These are phyloP conservation scores for Paramecium octaurelia DNA, from an alignment of 73 alveolate species.

Conservation along the genomic window DNA sequence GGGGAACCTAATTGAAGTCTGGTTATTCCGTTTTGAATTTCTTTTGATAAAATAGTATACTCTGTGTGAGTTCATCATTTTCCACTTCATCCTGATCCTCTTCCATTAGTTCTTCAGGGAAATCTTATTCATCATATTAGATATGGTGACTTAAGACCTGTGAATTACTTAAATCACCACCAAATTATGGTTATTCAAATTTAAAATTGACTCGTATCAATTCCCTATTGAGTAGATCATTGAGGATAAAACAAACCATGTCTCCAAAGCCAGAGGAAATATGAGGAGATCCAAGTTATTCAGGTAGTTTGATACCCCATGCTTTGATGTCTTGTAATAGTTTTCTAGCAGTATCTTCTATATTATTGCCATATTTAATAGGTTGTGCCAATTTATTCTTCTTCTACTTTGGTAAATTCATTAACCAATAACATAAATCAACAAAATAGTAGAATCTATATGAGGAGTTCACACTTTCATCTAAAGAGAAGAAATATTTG, in stretches of 20 bases:
- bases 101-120: background rate
- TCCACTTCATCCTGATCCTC: background rate
- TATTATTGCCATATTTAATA: background rate
- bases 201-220: conserved; percentile 82
- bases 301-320: conserved; percentile 73
- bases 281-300: conserved; percentile 27
- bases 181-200: conserved; percentile 66
- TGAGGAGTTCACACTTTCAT: conserved; percentile 31
- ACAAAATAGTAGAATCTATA: conserved; percentile 54
- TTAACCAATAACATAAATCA: conserved; percentile 81
- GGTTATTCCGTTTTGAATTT: background rate
- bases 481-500: conserved; percentile 77
- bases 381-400: background rate
- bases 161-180: background rate
- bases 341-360: conserved; percentile 63
- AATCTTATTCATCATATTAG: background rate
- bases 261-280: conserved; percentile 82
- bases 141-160: background rate
- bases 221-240: conserved; percentile 85
- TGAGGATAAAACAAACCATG: conserved; percentile 76
- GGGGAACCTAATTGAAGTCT: background rate
- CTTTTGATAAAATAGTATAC: background rate
- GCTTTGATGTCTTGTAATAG: conserved; percentile 64
- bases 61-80: background rate
- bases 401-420: conserved; percentile 68